Percentiles rank a stretch among this genome's conserved stretches.
phyloP scores from a whole-genome alignment of 1,284 basidiomycete genomes.

The Ceratobasidium sp. region DNA sequence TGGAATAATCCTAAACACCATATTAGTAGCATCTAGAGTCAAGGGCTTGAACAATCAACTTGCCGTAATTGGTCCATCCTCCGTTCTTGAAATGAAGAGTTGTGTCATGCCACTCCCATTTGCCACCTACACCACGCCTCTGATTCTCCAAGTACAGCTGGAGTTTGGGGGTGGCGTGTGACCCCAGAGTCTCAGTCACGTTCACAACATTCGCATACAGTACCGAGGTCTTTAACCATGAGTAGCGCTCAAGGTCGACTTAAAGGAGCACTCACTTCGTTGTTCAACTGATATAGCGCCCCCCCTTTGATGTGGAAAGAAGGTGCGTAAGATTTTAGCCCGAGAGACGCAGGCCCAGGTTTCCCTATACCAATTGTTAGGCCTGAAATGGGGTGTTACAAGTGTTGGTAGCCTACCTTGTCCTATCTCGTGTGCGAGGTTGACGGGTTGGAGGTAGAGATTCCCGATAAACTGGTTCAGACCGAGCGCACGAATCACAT shows the following conservation, averaged over 20 bases:
- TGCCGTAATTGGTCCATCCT: conserved; percentile 32
- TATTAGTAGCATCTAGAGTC: not conserved
- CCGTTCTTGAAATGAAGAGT: conserved; percentile 29
- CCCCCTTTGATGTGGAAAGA: conserved; percentile 34
- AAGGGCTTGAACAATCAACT: not conserved
- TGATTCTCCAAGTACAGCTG: conserved; percentile 30
- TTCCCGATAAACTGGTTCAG: conserved; percentile 33
- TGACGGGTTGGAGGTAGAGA: conserved; percentile 31
- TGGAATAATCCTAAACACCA: conserved; percentile 31
- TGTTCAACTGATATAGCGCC: conserved; percentile 28
- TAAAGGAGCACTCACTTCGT: conserved; percentile 7
- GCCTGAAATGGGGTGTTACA: not conserved
- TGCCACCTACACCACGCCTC: conserved; percentile 25
- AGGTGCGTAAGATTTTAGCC: conserved; percentile 28
- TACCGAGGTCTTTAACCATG: conserved; percentile 13
- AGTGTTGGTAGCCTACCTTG: not conserved
- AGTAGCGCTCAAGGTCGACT: not conserved
- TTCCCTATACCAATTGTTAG: not conserved
- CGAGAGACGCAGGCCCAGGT: conserved; percentile 33
- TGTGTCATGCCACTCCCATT: conserved; percentile 35
- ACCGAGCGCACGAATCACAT: conserved; percentile 20
- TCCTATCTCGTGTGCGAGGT: conserved; percentile 1
- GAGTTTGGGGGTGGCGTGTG: conserved; percentile 24
- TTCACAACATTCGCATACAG: conserved; percentile 34
- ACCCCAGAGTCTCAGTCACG: conserved; percentile 25